Evolutionary conservation across 305 asterid genomes (phyloP), one percentile per base, ranked within the genome.

Genomic region (Vinca major): DNA sequence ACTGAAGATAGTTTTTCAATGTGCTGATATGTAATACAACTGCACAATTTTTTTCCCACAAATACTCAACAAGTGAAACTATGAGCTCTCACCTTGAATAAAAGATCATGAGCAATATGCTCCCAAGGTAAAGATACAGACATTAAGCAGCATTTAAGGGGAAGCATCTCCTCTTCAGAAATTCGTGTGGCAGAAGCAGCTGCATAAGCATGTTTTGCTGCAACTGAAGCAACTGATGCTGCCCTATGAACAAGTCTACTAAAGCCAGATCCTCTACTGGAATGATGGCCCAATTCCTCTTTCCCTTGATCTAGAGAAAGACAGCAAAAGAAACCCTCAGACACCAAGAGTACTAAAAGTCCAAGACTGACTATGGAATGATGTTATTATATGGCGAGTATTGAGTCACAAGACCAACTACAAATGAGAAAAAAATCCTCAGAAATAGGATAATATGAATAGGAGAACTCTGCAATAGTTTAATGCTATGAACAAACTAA

Each of bases 121-220:
- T 90, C 99, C 99, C 97, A 93, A 8, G 99, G 95, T 75, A 93
- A 71, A 33, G 99, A 93, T 74, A 93, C 73, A 66, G 99, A 93
- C 92, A 93, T 93, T 69, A 93, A 80, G 79, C 99, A 89, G 86
- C 99, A 93, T 75, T 83, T 90, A 44, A 93, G 91, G 75, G 97
- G 96, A 44, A 80, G 81, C 97, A 93, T 89, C 83, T 84, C 95
- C 60, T 82, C 97, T 21, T 85, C 87, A 53, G 93, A 73, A 72
- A 73, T 82, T 43, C 83, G 85, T 20, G 75, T 76, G 64, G 98
- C 75, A 40, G 97, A 86, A 67, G 98, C 96, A n/a, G 92, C 95
- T 68, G 96, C 97, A 61, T 93, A 93, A 47, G 96, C 99, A 19
- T 93, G 87, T 81, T 90, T 93, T 77, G 99, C 98, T 51, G 98